These are phyloP conservation scores for Corchorus olitorius DNA, from an alignment of 345 rosid genomes.

Conservation along the genomic window DNA sequence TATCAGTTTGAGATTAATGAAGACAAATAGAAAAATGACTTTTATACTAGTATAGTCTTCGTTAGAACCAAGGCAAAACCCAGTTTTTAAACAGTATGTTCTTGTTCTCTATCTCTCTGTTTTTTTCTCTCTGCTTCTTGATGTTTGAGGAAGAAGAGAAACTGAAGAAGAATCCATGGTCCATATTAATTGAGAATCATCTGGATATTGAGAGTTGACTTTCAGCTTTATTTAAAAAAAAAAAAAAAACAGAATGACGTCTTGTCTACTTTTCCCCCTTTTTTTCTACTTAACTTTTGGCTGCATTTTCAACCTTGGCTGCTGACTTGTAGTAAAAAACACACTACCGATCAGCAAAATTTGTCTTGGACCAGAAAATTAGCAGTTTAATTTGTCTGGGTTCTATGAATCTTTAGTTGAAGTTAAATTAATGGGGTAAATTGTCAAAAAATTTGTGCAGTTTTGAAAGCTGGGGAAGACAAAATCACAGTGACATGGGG, in stretches of 20 bases:
- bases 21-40: no score
- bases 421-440: neutral
- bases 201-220: neutral
- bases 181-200: neutral
- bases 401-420: no score
- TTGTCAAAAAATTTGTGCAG: neutral
- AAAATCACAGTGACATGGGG: constrained; percentile 59
- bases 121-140: neutral
- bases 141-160: neutral
- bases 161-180: neutral
- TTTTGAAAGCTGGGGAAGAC: constrained; percentile 19
- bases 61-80: no score
- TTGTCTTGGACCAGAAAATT: neutral
- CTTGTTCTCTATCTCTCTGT: no score
- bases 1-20: no score
- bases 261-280: neutral
- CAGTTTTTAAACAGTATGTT: neutral
- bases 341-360: neutral
- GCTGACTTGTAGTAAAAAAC: neutral
- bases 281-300: neutral
- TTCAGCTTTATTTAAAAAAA: no score
- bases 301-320: neutral
- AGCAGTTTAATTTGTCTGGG: neutral
- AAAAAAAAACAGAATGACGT: no score
- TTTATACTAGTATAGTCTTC: no score